Base-by-base conservation (phyloP, 352 stramenopile species). In the Phytophthora rubi region DNA sequence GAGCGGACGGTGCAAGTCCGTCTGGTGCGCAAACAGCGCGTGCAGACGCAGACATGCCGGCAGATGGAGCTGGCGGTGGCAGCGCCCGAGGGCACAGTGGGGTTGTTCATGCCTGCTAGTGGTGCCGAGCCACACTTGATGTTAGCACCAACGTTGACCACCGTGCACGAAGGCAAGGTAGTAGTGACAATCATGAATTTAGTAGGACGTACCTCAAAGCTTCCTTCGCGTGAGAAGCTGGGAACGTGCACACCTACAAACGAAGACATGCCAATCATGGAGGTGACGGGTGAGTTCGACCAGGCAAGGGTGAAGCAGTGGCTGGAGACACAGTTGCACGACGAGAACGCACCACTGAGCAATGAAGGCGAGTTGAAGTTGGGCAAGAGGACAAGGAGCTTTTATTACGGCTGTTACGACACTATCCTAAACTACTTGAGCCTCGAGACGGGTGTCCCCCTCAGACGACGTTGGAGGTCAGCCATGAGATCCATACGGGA, bases 261-360 rank as follows among this genome's bases (percentile, higher is more conserved):
- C 0, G 28, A 48, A 3, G 61, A 68, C 42, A 62, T 68, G 42
- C 1, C 37, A 9, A 10, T 68, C 3, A 6, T 62, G 13, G 61
- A 53, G 15, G 23, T 60, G 28, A 28, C 16, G 1, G 35, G 49
- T 3, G 59, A 53, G 42, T 12, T 54, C 3, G 23, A 59, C 6
- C 21, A 7, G 4, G 37, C 37, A 2, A 8, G 32, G 0, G 59
- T 66, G 4, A 5, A 26, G 18, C 12, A 18, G 2, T 66, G 37
- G 42, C 15, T 48, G 2, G 3, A 48, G 6, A 15, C n/a, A 12
- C 2, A 21, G 1, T 4, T 10, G 6, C 15, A 48, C 15, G 42
- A 21, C 15, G 42, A 21, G 16, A 18, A 23, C 16, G 6, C 42
- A 21, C 42, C 42, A 0, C 42, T 48, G 15, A 48, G 42, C 15